Conservation (phyloP, 345 rosid genomes). For the Ailanthus altissimus region DNA sequence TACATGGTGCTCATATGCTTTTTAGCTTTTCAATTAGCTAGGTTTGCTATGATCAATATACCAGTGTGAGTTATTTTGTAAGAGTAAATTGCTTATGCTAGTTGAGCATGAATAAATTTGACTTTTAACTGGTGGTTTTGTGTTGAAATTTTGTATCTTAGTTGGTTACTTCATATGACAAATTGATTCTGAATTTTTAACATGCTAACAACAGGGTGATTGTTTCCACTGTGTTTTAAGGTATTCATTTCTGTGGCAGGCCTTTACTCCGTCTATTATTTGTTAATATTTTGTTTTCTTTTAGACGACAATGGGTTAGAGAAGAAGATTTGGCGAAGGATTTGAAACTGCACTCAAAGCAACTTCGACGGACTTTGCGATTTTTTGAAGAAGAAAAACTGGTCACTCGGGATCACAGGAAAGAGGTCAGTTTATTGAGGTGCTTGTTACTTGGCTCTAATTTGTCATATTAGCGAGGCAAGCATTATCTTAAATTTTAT, state of each 20-base stretch:
- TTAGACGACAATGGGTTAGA: constrained; percentile 88
- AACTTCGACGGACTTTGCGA: constrained; percentile 67
- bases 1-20: background rate
- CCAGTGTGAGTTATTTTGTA: background rate
- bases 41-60: background rate
- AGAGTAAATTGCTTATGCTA: background rate
- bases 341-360: constrained; percentile 75
- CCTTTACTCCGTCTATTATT: constrained; percentile 4
- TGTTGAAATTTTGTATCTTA: background rate
- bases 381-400: constrained; percentile 82
- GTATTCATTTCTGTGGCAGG: background rate
- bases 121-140: background rate
- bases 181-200: background rate
- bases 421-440: constrained; percentile 54
- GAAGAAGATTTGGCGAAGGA: constrained; percentile 97
- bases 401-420: constrained; percentile 72
- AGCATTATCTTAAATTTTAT: background rate
- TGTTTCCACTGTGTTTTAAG: constrained; percentile 3
- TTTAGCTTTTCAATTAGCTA: background rate
- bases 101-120: background rate
- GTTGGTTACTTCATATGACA: background rate
- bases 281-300: constrained; percentile 4
- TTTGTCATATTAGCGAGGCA: background rate
- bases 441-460: background rate
- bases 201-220: background rate